Conservation (phyloP, 73 alveolate genomes). For the Uronychia binucleata region DNA sequence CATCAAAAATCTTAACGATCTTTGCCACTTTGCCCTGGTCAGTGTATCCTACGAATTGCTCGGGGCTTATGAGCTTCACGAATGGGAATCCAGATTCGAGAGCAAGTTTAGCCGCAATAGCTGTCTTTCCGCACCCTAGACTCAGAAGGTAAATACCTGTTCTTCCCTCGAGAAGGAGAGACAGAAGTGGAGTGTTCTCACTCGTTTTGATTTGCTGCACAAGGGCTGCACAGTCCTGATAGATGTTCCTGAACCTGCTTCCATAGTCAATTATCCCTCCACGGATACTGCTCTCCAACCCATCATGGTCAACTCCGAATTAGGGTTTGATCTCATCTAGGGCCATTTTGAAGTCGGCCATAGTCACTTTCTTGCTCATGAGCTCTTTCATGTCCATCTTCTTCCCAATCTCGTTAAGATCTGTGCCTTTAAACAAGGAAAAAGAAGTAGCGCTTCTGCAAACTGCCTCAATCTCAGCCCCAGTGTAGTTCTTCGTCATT, state of each 20-base stretch:
- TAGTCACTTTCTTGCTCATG: slow-evolving; percentile 76
- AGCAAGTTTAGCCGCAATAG: slow-evolving; percentile 97
- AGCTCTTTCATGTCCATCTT: slow-evolving; percentile 56
- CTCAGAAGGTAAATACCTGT: neutral
- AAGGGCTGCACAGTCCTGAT: slow-evolving; percentile 69
- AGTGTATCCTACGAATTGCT: slow-evolving; percentile 93
- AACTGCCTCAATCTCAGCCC: slow-evolving; percentile 97
- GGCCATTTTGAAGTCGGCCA: slow-evolving; percentile 92
- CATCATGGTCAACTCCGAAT: slow-evolving; percentile 95
- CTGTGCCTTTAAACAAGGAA: slow-evolving; percentile 78
- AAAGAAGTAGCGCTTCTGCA: slow-evolving; percentile 93
- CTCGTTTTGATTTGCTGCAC: slow-evolving; percentile 85
- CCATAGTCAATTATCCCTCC: slow-evolving; percentile 90
- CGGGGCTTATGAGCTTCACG: slow-evolving; percentile 97
- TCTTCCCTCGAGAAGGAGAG: slow-evolving; percentile 94
- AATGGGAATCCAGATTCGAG: slow-evolving; percentile 93
- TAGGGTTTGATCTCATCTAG: slow-evolving; percentile 96
- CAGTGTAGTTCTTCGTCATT: slow-evolving; percentile 95
- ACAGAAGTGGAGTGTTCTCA: slow-evolving; percentile 81
- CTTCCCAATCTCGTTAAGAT: slow-evolving; percentile 49
- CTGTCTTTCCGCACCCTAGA: slow-evolving; percentile 97
- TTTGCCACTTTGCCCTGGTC: slow-evolving; percentile 89
- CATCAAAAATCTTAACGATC: slow-evolving; percentile 97
- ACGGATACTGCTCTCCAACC: slow-evolving; percentile 82
- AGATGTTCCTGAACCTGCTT: slow-evolving; percentile 48